These are phyloP conservation scores for Cyanodermella asteris DNA, from an alignment of 2,329 filamentous ascomycete genomes.

Conservation along the genomic window DNA sequence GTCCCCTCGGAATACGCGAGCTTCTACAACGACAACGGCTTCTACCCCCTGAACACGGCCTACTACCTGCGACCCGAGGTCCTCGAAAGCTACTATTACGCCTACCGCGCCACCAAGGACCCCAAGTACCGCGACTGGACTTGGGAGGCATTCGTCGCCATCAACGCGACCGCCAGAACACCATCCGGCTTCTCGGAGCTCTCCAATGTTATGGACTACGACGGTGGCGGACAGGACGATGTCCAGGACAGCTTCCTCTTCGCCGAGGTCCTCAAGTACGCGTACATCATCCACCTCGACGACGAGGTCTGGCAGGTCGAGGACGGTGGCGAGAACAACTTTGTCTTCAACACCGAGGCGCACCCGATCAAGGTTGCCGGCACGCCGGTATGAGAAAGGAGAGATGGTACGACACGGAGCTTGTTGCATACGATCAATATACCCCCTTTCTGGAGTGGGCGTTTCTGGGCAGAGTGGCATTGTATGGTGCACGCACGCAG, in stretches of 20 bases:
- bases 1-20: constrained; percentile 23
- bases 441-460: no score
- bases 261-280: constrained; percentile 70
- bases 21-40: constrained; percentile 47
- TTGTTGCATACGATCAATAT: no score
- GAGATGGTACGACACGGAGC: neutral
- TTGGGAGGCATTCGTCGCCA: constrained; percentile 53
- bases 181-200: constrained; percentile 47
- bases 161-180: constrained; percentile 40
- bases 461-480: no score
- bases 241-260: constrained; percentile 77
- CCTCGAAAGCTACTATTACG: constrained; percentile 68
- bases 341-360: constrained; percentile 43
- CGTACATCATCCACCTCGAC: constrained; percentile 42
- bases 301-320: constrained; percentile 39
- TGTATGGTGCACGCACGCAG: no score
- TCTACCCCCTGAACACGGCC: constrained; percentile 37
- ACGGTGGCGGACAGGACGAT: constrained; percentile 40
- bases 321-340: constrained; percentile 24
- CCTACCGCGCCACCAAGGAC: constrained; percentile 58
- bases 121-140: constrained; percentile 61
- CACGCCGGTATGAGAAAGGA: no score
- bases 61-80: constrained; percentile 64
- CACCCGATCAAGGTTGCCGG: constrained; percentile 31
- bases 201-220: constrained; percentile 37